A percentile compares a stretch with the other conserved stretches of the same genome.
These are phyloP conservation scores for Salinomyces thailandicus DNA, from an alignment of 2,329 filamentous ascomycete species.

Conservation along the genomic window DNA sequence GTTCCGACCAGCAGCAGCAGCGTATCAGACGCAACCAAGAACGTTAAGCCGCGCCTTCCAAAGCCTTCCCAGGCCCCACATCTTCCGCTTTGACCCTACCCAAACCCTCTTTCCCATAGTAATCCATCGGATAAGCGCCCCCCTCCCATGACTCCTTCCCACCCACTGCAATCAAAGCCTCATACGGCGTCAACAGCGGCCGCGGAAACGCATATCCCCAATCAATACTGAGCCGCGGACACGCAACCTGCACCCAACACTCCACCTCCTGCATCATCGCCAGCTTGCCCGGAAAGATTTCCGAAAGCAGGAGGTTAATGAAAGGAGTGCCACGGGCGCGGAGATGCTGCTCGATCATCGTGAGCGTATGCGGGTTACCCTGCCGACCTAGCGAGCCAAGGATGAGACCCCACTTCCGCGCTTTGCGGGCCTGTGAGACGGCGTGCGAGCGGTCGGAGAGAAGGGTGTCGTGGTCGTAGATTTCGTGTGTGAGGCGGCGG, in stretches of 20 bases:
- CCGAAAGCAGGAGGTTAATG: constrained; percentile 76
- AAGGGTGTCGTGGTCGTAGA: constrained; percentile 86
- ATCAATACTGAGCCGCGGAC: constrained; percentile 92
- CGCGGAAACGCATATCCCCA: constrained; percentile 95
- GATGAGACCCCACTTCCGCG: constrained; percentile 89
- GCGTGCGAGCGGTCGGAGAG: constrained; percentile 68
- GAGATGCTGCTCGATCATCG: constrained; percentile 70
- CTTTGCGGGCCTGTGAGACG: constrained; percentile 62
- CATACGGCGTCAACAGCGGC: constrained; percentile 85
- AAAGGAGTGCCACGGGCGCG: constrained; percentile 62
- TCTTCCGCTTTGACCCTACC: constrained; percentile 56
- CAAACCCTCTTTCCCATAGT: constrained; percentile 84
- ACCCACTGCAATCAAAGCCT: constrained; percentile 82
- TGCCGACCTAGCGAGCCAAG: constrained; percentile 85
- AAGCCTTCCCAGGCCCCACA: background rate
- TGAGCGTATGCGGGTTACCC: constrained; percentile 88
- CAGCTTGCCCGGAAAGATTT: constrained; percentile 94
- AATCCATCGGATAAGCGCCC: constrained; percentile 81
- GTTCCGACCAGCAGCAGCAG: no score
- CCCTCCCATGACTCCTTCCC: constrained; percentile 58
- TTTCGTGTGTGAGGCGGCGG: constrained; percentile 78
- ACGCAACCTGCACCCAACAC: constrained; percentile 97
- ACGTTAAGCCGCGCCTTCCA: no score
- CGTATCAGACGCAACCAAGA: no score
- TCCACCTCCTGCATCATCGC: constrained; percentile 88